Percentiles rank a stretch among this genome's conserved stretches.
phyloP scores from a whole-genome alignment of 2,329 filamentous ascomycete species.

The Orbilia ellipsospora region DNA sequence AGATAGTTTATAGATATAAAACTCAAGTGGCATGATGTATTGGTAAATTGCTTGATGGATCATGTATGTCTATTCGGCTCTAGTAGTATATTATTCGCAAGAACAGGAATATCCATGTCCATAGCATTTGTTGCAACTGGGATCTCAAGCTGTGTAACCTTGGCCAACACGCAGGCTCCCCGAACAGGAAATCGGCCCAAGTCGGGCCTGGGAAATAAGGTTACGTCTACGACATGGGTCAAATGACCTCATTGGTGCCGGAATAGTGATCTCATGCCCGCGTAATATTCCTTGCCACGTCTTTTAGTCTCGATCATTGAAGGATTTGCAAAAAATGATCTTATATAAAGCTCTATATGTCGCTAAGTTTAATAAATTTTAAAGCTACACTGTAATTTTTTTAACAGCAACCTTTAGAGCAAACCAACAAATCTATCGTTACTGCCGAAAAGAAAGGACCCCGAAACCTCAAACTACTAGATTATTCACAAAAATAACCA shows the following conservation, averaged over 20 bases:
- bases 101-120: too few species aligned
- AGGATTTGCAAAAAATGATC: neutral
- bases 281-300: conserved; percentile 18
- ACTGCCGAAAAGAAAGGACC: neutral
- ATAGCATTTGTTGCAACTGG: too few species aligned
- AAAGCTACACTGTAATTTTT: too few species aligned
- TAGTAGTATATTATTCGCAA: too few species aligned
- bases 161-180: conserved; percentile 29
- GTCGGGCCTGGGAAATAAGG: neutral
- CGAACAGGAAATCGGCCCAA: conserved; percentile 17
- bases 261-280: conserved; percentile 43
- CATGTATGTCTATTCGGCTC: too few species aligned
- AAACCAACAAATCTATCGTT: neutral
- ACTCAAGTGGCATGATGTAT: too few species aligned
- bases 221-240: conserved; percentile 9
- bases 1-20: too few species aligned
- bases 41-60: too few species aligned
- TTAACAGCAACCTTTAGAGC: neutral
- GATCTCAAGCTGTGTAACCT: conserved; percentile 29
- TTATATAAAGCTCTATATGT: conserved; percentile 2
- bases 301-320: neutral
- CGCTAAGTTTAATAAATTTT: neutral
- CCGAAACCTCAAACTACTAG: neutral
- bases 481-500: neutral
- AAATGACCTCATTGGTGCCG: conserved; percentile 45